These are phyloP conservation scores for Oryza nivara DNA, from an alignment of 176 grass and related monocot genomes.

Conservation along the genomic window DNA sequence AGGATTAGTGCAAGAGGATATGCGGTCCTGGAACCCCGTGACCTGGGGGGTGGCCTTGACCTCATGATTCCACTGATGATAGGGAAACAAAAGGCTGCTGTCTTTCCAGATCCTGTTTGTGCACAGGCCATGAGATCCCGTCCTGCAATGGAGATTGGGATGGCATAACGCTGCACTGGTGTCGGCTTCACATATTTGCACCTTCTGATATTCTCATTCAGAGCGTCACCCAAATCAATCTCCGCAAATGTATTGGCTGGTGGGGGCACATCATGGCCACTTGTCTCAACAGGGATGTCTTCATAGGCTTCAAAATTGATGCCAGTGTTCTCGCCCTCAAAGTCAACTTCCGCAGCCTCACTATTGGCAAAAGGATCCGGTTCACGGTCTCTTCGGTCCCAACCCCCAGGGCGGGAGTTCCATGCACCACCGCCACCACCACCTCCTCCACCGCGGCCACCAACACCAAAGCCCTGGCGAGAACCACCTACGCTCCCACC, in stretches of 20 bases:
- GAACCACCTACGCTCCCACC: slow-evolving; percentile 20
- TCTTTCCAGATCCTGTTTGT: slow-evolving; percentile 92
- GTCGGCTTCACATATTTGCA: slow-evolving; percentile 95
- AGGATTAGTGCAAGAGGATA: slow-evolving; percentile 79
- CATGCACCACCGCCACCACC: slow-evolving; percentile 38
- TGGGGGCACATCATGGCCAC: slow-evolving; percentile 77
- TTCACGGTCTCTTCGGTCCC: slow-evolving; percentile 70
- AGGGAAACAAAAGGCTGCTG: slow-evolving; percentile 86
- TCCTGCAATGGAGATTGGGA: slow-evolving; percentile 69
- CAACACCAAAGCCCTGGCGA: slow-evolving; percentile 38
- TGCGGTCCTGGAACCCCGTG: slow-evolving; percentile 57
- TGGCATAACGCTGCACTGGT: slow-evolving; percentile 87
- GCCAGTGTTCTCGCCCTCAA: slow-evolving; percentile 57
- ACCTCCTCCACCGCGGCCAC: slow-evolving; percentile 16
- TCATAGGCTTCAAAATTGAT: slow-evolving; percentile 97
- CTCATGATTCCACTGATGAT: slow-evolving; percentile 91
- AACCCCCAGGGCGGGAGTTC: slow-evolving; percentile 61
- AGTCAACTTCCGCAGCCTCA: slow-evolving; percentile 39
- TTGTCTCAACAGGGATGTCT: slow-evolving; percentile 90
- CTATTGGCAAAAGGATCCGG: slow-evolving; percentile 65
- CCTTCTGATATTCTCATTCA: slow-evolving; percentile 90
- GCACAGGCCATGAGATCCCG: slow-evolving; percentile 96
- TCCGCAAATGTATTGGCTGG: slow-evolving; percentile 81
- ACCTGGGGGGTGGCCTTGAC: slow-evolving; percentile 54
- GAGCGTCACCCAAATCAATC: slow-evolving; percentile 79